Percentiles rank a stretch among this genome's conserved stretches.
Conservation (phyloP, 371 early-diverging fungal species). For the Mortierella sp. region DNA sequence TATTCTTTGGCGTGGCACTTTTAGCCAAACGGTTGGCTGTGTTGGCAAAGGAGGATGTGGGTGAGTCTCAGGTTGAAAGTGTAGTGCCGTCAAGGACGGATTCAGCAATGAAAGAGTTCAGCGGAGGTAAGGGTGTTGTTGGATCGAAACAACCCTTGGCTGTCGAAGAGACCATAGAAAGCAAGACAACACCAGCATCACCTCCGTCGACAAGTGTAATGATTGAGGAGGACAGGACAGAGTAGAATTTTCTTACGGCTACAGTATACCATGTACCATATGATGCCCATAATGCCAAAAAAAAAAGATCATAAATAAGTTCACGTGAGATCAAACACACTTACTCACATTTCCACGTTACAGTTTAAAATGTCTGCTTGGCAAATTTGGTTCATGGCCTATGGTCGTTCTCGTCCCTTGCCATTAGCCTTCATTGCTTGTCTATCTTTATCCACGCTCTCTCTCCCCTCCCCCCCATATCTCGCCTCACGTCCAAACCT, state of each 20-base stretch:
- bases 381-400: neutral
- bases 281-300: no score
- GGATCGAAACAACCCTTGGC: neutral
- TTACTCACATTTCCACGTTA: no score
- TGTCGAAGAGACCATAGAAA: neutral
- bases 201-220: neutral
- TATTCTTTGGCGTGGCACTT: conserved; percentile 80
- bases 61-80: conserved; percentile 1
- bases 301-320: no score
- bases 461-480: no score
- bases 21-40: conserved; percentile 59
- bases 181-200: neutral
- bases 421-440: no score
- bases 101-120: neutral
- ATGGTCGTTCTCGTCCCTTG: no score
- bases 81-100: neutral
- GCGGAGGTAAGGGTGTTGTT: no score
- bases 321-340: no score
- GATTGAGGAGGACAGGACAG: neutral
- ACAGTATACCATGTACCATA: no score
- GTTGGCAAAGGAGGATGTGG: conserved; percentile 55
- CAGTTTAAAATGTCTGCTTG: neutral
- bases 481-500: no score
- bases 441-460: no score
- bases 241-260: no score